These are phyloP conservation scores for Fusarium circinatum DNA, from an alignment of 2,329 filamentous ascomycete genomes.

Conservation along the genomic window DNA sequence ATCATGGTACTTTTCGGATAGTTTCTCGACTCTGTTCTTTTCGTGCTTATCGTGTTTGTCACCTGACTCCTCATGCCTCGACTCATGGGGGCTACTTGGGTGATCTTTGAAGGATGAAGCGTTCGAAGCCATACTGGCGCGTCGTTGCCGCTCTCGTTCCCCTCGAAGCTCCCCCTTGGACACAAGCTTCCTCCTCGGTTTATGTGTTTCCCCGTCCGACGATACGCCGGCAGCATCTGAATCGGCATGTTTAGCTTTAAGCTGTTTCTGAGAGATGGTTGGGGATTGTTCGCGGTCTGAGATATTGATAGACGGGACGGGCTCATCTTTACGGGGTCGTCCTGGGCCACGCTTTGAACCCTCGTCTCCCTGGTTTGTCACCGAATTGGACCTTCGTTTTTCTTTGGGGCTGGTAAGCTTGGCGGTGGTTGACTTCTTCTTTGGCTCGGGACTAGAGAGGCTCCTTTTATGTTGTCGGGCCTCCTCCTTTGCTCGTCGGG, in stretches of 20 bases:
- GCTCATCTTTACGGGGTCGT: slow-evolving; percentile 66
- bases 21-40: slow-evolving; percentile 52
- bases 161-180: slow-evolving; percentile 71
- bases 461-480: slow-evolving; percentile 57
- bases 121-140: slow-evolving; percentile 67
- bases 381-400: slow-evolving; percentile 58
- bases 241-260: slow-evolving; percentile 64
- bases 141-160: slow-evolving; percentile 67
- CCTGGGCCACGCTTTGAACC: slow-evolving; percentile 63
- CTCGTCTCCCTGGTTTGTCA: slow-evolving; percentile 58
- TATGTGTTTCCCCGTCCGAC: slow-evolving; percentile 67
- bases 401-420: slow-evolving; percentile 60
- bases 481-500: slow-evolving; percentile 58
- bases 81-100: slow-evolving; percentile 62
- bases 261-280: slow-evolving; percentile 56
- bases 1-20: slow-evolving; percentile 67
- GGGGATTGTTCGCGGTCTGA: slow-evolving; percentile 67
- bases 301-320: slow-evolving; percentile 56
- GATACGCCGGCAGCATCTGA: slow-evolving; percentile 63
- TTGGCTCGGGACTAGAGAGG: slow-evolving; percentile 60
- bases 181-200: slow-evolving; percentile 71
- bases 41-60: slow-evolving; percentile 59
- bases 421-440: slow-evolving; percentile 54
- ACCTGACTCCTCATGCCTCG: slow-evolving; percentile 57
- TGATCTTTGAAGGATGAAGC: slow-evolving; percentile 62